Percentiles rank a stretch among this genome's conserved stretches.
phyloP scores from a whole-genome alignment of 805 yeast species.

The Millerago galiae region DNA sequence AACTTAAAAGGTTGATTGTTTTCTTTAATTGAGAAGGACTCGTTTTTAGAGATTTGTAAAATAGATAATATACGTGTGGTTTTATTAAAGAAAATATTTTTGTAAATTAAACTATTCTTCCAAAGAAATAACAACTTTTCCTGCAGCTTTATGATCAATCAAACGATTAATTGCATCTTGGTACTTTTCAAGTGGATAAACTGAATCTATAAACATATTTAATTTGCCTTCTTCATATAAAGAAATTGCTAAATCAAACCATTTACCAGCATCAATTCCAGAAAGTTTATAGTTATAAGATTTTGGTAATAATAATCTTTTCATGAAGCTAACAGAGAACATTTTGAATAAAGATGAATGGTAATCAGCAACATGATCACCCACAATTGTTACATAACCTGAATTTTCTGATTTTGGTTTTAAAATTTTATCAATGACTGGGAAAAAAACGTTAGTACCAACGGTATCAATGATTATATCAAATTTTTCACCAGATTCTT shows the following conservation, averaged over 20 bases:
- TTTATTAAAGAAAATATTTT: no score
- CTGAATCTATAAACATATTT: constrained; percentile 47
- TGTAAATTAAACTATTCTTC: not conserved
- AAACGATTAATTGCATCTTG: constrained; percentile 45
- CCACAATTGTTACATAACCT: constrained; percentile 47
- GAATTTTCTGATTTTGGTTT: constrained; percentile 42
- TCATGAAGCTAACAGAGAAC: constrained; percentile 7
- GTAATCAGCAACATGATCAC: constrained; percentile 40
- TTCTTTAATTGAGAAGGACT: not conserved
- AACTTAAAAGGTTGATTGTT: not conserved
- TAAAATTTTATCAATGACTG: constrained; percentile 35
- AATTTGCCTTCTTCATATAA: constrained; percentile 35
- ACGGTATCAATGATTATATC: constrained; percentile 61
- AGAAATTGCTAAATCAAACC: constrained; percentile 24
- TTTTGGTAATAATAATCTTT: constrained; percentile 13
- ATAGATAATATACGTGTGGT: not conserved
- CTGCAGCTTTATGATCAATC: constrained; percentile 38
- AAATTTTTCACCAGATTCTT: constrained; percentile 37
- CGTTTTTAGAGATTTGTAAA: not conserved
- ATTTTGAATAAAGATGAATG: not conserved
- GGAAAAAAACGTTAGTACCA: constrained; percentile 49
- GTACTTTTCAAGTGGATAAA: constrained; percentile 41
- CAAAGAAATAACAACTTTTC: constrained; percentile 36
- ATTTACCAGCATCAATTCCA: constrained; percentile 20
- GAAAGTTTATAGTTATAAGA: constrained; percentile 23